Evolutionary conservation across 192 early-diverging fungal genomes (phyloP).

Genomic region (Umbelopsis sp.): DNA sequence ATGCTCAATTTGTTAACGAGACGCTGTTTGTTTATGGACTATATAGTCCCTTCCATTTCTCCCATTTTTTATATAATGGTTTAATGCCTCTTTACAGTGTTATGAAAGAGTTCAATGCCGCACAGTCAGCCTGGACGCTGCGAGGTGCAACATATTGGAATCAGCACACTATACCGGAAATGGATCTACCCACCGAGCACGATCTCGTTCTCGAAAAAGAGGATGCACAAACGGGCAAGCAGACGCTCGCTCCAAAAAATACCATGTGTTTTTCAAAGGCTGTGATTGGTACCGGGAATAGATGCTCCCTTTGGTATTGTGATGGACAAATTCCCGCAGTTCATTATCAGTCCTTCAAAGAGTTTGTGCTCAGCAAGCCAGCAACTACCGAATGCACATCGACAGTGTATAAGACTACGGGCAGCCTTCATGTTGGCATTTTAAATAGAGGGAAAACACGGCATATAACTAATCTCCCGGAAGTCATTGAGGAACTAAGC

Average conservation of each 20-base stretch:
- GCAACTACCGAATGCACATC: not conserved
- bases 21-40: slow-evolving; percentile 39
- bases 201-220: slow-evolving; percentile 24
- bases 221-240: slow-evolving; percentile 17
- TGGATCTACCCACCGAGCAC: slow-evolving; percentile 16
- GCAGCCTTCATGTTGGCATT: slow-evolving; percentile 20
- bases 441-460: slow-evolving; percentile 25
- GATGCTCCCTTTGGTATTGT: slow-evolving; percentile 37
- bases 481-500: slow-evolving; percentile 9
- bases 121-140: slow-evolving; percentile 25
- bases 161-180: slow-evolving; percentile 26
- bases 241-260: not conserved
- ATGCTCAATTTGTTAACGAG: too few species aligned
- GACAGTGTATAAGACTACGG: not conserved
- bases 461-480: slow-evolving; percentile 35
- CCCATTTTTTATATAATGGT: slow-evolving; percentile 51
- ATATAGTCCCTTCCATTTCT: slow-evolving; percentile 47
- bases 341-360: slow-evolving; percentile 26
- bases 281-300: slow-evolving; percentile 30
- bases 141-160: slow-evolving; percentile 25
- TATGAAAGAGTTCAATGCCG: slow-evolving; percentile 24
- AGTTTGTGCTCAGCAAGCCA: not conserved
- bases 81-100: slow-evolving; percentile 49
- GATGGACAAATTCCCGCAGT: slow-evolving; percentile 19
- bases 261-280: slow-evolving; percentile 40